Base-by-base conservation (phyloP, 2,329 filamentous ascomycete genomes). In the Cladophialophora chaetospira region DNA sequence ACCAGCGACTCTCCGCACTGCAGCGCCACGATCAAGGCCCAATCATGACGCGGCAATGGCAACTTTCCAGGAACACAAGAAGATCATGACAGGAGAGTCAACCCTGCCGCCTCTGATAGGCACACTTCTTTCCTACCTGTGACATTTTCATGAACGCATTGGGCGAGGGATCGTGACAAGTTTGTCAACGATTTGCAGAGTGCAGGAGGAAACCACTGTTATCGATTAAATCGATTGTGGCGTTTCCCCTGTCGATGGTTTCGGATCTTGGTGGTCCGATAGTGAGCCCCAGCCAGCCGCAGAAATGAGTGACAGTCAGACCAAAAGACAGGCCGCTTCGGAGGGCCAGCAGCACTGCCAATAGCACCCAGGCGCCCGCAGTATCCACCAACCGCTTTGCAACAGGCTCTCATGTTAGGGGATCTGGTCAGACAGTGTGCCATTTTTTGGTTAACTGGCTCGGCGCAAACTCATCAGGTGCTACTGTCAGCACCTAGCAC, bases 21-120 rank as follows among this genome's bases (percentile, higher is more conserved):
- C n/a, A n/a, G 54, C 54, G 54, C 54, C 54, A 57, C 54, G 48
- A 47, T 53, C 15, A 15, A 42, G 23, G 35, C 13, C 54, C 54
- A 57, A 57, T 57, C 54, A 52, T 43, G 31, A 57, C 31, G 48
- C 31, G 25, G 38, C 28, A 21, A 17, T 10, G 38, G 3, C 4
- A 21, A 3, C 3, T 53, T 36, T 23, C 33, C 19, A 44, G 17
- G 31, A 28, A 25, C 33, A n/a, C 13, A 2, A 10, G 19, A 44
- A 15, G 42, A 44, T 28, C 19, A 10, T 25, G 42, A 17, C 3
- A 44, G 21, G 15, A 25, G 26, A 13, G 21, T 8, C 10, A 44
- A 23, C 9, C 4, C 11, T 13, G 23, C 3, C 13, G 42, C 23
- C 42, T 26, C 3, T 43, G 48, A 51, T 43, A 51, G 35, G 48